Base-by-base conservation (phyloP, 257 asterid genomes). In the Nyctanthes arbortristis region DNA sequence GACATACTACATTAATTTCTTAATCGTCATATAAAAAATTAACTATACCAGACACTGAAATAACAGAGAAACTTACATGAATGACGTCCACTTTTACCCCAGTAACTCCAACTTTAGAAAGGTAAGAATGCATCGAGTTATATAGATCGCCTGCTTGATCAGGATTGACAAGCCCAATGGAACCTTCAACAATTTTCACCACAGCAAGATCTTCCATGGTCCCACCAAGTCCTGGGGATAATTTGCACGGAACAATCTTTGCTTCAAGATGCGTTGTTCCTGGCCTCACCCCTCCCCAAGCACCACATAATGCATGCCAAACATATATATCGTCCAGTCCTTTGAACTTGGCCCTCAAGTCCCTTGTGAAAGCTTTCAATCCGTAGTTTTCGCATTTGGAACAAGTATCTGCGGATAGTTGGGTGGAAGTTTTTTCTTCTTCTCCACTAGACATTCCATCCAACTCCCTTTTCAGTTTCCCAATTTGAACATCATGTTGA, bases 31-130 rank as follows among this genome's bases (percentile, higher is more conserved):
- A 54, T 10, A 2, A 13, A n/a, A 56, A 56, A 4, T 18, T 18
- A 56, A 56, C 12, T 20, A 56, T n/a, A n/a, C n/a, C 2, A 56
- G 25, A 25, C 4, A 56, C 29, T 25, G 14, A 35, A 14, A 27
- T 5, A 2, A 13, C 0, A 4, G 18, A 5, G 12, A 20, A 3
- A 30, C 4, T 54, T 60, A 73, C 78, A 47, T 73, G 78, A 60
- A 60, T 73, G 4, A 67, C 73, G 20, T 73, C 78, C 59, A 73
- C 73, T 73, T 73, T 73, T 37, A 73, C 78, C 32, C 78, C 78
- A 11, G 78, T 73, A 8, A 73, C 30, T 58, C 78, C 78, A 5
- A 40, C 73, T 47, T 57, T 33, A 27, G 78, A 67, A 12, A 73
- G 59, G 69, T 60, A 59, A 32, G 78, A 67, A 27, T 73, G 73